A percentile compares a stretch with the other conserved stretches of the same genome.
These are phyloP conservation scores for Ambrosia hybrid DNA, from an alignment of 140 eudicot genomes.

Conservation along the genomic window DNA sequence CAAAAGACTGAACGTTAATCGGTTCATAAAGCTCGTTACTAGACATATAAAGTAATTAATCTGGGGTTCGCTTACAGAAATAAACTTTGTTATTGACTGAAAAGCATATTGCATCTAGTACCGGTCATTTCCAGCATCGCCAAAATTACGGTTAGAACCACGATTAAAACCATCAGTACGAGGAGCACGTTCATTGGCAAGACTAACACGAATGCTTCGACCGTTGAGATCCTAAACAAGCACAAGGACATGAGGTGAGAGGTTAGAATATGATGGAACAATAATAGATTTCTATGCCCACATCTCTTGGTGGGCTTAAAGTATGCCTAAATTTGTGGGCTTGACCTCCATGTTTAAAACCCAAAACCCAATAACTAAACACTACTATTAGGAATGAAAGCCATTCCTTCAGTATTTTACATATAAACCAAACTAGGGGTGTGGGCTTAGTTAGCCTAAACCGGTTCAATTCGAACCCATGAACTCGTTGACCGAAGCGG, in stretches of 20 bases:
- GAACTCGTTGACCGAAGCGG: too few relatives aligned
- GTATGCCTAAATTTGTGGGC: not conserved
- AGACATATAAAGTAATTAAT: too few relatives aligned
- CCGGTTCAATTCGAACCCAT: too few relatives aligned
- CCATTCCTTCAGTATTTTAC: too few relatives aligned
- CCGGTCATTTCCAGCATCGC: constrained; percentile 24
- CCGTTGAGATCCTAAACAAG: constrained; percentile 36
- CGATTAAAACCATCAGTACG: constrained; percentile 34
- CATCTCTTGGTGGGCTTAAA: too few relatives aligned
- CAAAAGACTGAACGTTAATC: too few relatives aligned
- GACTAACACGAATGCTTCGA: constrained; percentile 39
- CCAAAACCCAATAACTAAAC: not conserved
- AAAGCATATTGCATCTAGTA: constrained; percentile 11
- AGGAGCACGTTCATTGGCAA: constrained; percentile 43
- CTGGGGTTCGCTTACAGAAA: not conserved
- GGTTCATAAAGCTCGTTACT: too few relatives aligned
- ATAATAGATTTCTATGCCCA: too few relatives aligned
- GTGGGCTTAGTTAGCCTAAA: too few relatives aligned
- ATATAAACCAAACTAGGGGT: too few relatives aligned
- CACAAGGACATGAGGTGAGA: not conserved
- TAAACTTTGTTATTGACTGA: constrained; percentile 15
- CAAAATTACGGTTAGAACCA: constrained; percentile 24
- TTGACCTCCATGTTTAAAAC: not conserved
- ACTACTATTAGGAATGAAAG: not conserved
- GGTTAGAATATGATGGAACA: not conserved